A percentile compares a stretch with the other conserved stretches of the same genome.
Conservation (phyloP, 257 asterid genomes). For the Anisodus tanguticus region DNA sequence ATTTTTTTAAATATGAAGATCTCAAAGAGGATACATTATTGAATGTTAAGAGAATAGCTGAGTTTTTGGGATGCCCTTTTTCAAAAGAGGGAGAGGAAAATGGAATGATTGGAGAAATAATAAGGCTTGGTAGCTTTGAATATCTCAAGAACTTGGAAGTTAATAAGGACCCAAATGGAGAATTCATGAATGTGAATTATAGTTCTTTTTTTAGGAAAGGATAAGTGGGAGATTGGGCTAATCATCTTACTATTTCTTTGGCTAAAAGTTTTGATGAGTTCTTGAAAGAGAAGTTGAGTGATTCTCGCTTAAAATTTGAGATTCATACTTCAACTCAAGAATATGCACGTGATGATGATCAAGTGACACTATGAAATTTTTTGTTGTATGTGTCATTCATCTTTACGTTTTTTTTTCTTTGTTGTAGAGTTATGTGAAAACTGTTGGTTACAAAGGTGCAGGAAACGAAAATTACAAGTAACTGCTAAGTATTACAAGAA, state of each 20-base stretch:
- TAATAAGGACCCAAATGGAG: not conserved
- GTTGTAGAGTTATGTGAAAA: not conserved
- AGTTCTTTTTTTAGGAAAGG: conserved; percentile 30
- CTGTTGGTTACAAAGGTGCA: no score
- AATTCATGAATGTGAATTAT: not conserved
- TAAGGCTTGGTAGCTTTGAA: conserved; percentile 17
- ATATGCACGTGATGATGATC: not conserved
- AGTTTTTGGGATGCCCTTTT: conserved; percentile 23
- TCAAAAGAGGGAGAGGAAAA: not conserved
- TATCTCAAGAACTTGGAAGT: conserved; percentile 29
- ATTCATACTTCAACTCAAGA: not conserved
- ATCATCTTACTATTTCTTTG: conserved; percentile 28
- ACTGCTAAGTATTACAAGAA: no score
- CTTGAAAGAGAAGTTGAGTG: conserved; percentile 28
- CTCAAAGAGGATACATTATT: not conserved
- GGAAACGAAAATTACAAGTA: no score
- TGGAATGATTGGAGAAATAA: conserved; percentile 21
- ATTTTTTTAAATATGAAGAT: conserved; percentile 28
- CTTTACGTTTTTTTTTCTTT: not conserved
- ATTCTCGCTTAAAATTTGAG: conserved; percentile 30
- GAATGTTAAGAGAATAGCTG: conserved; percentile 15
- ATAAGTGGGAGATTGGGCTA: conserved; percentile 36
- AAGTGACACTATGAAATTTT: not conserved
- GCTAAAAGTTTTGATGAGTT: conserved; percentile 26
- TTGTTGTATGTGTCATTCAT: not conserved